These are phyloP conservation scores for Fulvia fulva DNA, from an alignment of 2,329 filamentous ascomycete species.

Conservation along the genomic window DNA sequence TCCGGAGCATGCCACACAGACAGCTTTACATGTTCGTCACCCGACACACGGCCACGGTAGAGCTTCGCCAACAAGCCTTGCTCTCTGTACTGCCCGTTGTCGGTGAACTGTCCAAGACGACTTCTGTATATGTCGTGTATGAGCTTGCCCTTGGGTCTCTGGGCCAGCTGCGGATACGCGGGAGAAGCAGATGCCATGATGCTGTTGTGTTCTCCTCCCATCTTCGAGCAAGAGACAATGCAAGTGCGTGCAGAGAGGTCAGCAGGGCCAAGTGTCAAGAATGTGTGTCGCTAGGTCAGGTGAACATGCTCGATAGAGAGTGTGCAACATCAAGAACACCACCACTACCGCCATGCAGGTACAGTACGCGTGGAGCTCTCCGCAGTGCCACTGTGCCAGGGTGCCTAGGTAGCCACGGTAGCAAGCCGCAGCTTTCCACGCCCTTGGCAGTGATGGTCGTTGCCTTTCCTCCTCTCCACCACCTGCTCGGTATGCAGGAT, in stretches of 20 bases:
- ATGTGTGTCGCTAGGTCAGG: not conserved
- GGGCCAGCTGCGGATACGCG: constrained; percentile 48
- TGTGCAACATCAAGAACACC: not conserved
- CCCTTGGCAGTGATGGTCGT: too few relatives aligned
- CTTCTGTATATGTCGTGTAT: constrained; percentile 83
- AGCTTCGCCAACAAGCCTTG: constrained; percentile 59
- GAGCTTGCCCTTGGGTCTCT: constrained; percentile 64
- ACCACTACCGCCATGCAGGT: too few relatives aligned
- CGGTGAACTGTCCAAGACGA: constrained; percentile 76
- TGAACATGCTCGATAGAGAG: not conserved
- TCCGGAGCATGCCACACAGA: constrained; percentile 64
- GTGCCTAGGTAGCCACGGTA: too few relatives aligned
- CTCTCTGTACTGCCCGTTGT: constrained; percentile 58
- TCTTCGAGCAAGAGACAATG: constrained; percentile 15
- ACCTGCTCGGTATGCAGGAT: not conserved
- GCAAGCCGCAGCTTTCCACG: too few relatives aligned
- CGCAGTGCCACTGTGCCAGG: not conserved
- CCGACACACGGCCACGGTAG: constrained; percentile 63
- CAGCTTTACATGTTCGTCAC: constrained; percentile 74
- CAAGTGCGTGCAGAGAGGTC: not conserved
- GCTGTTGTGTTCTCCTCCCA: constrained; percentile 37
- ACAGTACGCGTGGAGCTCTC: not conserved
- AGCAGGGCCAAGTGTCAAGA: not conserved
- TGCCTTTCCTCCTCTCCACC: not conserved
- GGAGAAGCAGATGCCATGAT: constrained; percentile 29